phyloP scores from a whole-genome alignment of 2,329 filamentous ascomycete species.

The Arachnomyces sp. region DNA sequence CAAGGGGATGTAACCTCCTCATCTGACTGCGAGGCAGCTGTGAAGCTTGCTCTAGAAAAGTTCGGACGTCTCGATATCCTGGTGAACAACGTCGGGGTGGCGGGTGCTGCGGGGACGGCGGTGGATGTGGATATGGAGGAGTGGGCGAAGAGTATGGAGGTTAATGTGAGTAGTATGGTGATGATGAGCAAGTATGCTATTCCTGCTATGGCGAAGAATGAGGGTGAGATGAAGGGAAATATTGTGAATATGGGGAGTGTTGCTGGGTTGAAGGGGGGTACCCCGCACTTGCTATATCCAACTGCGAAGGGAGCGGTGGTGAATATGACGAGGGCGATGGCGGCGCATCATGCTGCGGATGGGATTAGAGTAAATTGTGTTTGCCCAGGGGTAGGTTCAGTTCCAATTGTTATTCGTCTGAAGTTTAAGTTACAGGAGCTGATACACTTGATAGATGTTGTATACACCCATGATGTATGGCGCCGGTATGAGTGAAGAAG shows the following conservation, averaged over 20 bases:
- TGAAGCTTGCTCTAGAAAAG: conserved; percentile 33
- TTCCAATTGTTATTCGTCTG: background rate
- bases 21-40: conserved; percentile 41
- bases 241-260: conserved; percentile 58
- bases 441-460: conserved; percentile 29
- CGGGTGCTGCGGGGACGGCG: conserved; percentile 51
- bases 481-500: conserved; percentile 43
- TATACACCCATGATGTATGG: conserved; percentile 51
- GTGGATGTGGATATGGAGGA: conserved; percentile 51
- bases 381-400: conserved; percentile 40
- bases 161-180: conserved; percentile 60
- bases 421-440: background rate
- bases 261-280: conserved; percentile 48
- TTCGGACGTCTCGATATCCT: conserved; percentile 56
- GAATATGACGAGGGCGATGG: conserved; percentile 50
- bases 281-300: conserved; percentile 46
- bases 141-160: conserved; percentile 50
- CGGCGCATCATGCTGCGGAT: conserved; percentile 43
- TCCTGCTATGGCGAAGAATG: conserved; percentile 51
- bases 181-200: conserved; percentile 55
- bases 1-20: conserved; percentile 49
- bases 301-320: conserved; percentile 48
- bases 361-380: conserved; percentile 50
- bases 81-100: conserved; percentile 57
- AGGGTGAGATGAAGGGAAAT: conserved; percentile 39